Base-by-base conservation (phyloP, 2,329 filamentous ascomycete genomes). In the Penicillium sp. region DNA sequence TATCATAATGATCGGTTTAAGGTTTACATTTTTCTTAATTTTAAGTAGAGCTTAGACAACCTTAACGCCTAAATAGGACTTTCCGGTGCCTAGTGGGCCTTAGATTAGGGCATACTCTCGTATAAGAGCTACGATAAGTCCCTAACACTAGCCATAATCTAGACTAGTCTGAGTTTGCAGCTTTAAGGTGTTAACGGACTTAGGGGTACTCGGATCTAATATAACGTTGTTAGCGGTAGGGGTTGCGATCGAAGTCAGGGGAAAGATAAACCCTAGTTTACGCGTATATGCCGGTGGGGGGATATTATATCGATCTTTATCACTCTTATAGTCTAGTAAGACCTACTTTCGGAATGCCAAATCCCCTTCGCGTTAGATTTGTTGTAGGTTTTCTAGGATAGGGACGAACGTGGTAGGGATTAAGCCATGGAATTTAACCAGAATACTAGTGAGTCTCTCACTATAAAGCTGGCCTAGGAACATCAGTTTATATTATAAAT, bases 41-140 rank as follows among this genome's bases (percentile, higher is more conserved):
- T 21, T 25, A 10, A 58, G 45, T 0, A 58, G 48, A 29, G 6
- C 56, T 21, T 58, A 27, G 18, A 59, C 38, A 48, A 54, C 1
- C 23, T 51, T 54, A 1, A 60, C 52, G 21, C 57, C 57, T 0
- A 55, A 13, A n/a, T 55, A 54, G 5, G 52, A 55, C 29, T 60
- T 60, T 15, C 55, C 55, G 1, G 58, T 60, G 7, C 58, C 58
- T 3, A 52, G 58, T 21, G 52, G 58, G 34, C 58, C 58, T 55
- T 60, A 46, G 9, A 58, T 58, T 1, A 60, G 50, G 29, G 55
- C 46, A 59, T 57, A 57, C 29, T 57, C 54, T 55, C 55, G 55
- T 21, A 48, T 55, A 5, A 59, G 54, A 44, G 57, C 57, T 0
- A 48, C 54, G 8, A 59, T 46, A 25, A 59, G 54, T 32, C 49